Conservation (phyloP, 148 eudicot species). For the Vaccinium vitisidaea region DNA sequence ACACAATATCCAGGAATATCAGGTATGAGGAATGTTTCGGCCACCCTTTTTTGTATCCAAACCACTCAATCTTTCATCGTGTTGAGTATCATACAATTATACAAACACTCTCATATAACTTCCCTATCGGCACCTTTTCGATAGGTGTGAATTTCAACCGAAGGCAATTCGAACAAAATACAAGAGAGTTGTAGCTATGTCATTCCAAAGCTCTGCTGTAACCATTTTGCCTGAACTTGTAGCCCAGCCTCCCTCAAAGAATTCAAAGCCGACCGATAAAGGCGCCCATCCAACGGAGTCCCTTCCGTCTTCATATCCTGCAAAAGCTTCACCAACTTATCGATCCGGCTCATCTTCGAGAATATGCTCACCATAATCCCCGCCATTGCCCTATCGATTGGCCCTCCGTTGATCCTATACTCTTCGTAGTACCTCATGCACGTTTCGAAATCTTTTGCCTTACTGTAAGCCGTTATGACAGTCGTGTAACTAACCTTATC, state of each 20-base stretch:
- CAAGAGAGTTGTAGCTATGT: background rate
- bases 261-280: slow-evolving; percentile 71
- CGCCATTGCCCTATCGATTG: slow-evolving; percentile 70
- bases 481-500: slow-evolving; percentile 85
- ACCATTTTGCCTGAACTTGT: slow-evolving; percentile 58
- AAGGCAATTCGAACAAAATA: background rate
- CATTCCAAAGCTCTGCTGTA: slow-evolving; percentile 39
- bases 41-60: background rate
- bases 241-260: slow-evolving; percentile 85
- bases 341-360: slow-evolving; percentile 64
- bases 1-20: background rate
- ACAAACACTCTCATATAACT: background rate
- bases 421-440: slow-evolving; percentile 55
- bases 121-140: background rate
- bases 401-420: slow-evolving; percentile 65
- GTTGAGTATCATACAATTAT: background rate
- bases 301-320: slow-evolving; percentile 68
- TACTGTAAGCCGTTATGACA: slow-evolving; percentile 63
- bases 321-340: slow-evolving; percentile 73
- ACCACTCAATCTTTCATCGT: no score
- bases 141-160: background rate
- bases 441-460: slow-evolving; percentile 56
- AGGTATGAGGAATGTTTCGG: background rate
- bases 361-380: slow-evolving; percentile 86
- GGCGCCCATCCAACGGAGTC: slow-evolving; percentile 59